Base-by-base conservation (phyloP, 495 filamentous ascomycete genomes). In the Xylaria venustula region DNA sequence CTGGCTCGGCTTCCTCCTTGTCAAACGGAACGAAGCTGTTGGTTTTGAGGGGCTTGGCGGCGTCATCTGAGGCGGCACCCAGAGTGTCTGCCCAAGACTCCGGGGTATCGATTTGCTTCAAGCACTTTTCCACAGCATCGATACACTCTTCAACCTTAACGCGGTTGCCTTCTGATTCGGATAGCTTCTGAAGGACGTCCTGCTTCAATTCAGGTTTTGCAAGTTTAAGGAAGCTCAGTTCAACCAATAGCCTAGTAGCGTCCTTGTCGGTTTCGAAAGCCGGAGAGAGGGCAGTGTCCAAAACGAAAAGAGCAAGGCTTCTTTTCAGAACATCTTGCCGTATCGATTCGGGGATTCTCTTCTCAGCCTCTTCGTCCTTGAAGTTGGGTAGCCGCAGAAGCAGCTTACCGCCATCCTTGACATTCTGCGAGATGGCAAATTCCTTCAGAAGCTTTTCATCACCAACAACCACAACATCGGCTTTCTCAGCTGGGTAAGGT, bases 281-380 rank as follows among this genome's bases (percentile, higher is more conserved):
- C 17, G 87, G 84, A 1, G 89, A 87, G 23, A 75, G 75, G 11
- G 83, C 75, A 2, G 89, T 79, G 66, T 98, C 92, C 2, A 98
- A 70, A 32, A 93, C 73, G 58, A 86, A 87, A 47, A 98, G 77
- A 56, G 88, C 73, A 41, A 92, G 73, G 1, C 79, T 80, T 69
- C 88, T 91, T 60, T 83, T 75, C 34, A 85, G 84, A 49, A 98
- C 74, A 23, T 79, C 81, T 63, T 88, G 88, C 58, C 85, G 85
- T 48, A 92, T 83, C 19, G 72, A 60, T 15, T 79, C 78, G 2
- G 90, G 85, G 30, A 98, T 80, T 67, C 88, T 92, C 81, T 93
- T 96, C 76, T 97, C 95, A 3, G 93, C 71, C 30, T 97, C 93
- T 26, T 93, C 93, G 47, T 90, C 85, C 74, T 93, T 95, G 61